Percentiles rank a stretch among this genome's conserved stretches.
Evolutionary conservation across 495 filamentous ascomycete genomes (phyloP).

Genomic region (Xylaria acuta): DNA sequence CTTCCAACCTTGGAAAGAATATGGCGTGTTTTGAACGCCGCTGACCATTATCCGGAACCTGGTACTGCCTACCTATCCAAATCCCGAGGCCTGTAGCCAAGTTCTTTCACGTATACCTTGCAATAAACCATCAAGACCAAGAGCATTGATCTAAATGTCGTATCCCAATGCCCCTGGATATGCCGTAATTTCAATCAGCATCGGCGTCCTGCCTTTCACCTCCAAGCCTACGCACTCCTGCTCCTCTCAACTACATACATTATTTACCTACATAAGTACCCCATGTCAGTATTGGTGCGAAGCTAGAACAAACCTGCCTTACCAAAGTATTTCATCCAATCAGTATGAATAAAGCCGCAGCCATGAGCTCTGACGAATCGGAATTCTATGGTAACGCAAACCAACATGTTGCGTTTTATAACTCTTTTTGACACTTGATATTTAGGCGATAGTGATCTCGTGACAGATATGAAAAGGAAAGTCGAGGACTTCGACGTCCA

Average conservation of each 20-base stretch:
- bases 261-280: neutral
- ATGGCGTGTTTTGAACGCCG: neutral
- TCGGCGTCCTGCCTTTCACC: neutral
- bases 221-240: neutral
- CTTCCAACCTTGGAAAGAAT: neutral
- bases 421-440: neutral
- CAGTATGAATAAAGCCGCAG: neutral
- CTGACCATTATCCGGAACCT: neutral
- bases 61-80: neutral
- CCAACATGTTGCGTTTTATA: neutral
- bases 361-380: constrained; percentile 67
- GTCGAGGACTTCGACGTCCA: constrained; percentile 53
- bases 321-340: neutral
- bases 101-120: neutral
- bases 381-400: constrained; percentile 70
- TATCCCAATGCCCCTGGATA: neutral
- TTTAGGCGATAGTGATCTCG: constrained; percentile 61
- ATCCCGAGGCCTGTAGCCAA: too few species aligned
- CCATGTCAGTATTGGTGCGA: neutral
- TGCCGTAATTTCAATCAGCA: neutral
- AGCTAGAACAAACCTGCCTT: neutral
- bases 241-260: neutral
- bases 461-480: constrained; percentile 39
- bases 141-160: too few species aligned
- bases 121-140: neutral